Evolutionary conservation across 2,329 filamentous ascomycete genomes (phyloP).

Genomic region (Didymellaceae sp.): DNA sequence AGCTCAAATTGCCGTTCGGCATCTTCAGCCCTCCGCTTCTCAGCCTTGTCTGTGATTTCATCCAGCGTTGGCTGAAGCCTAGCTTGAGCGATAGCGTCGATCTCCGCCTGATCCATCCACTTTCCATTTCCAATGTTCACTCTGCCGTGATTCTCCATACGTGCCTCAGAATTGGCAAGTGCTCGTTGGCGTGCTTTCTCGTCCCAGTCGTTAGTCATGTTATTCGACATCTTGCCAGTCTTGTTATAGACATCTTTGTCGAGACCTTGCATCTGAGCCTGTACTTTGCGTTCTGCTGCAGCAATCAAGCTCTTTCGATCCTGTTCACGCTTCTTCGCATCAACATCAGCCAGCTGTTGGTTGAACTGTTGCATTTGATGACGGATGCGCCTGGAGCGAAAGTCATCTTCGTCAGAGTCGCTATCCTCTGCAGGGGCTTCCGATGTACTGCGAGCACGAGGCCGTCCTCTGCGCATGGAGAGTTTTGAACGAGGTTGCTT

Average conservation of each 20-base stretch:
- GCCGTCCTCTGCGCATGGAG: slow-evolving; percentile 60
- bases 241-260: slow-evolving; percentile 80
- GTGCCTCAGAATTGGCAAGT: slow-evolving; percentile 66
- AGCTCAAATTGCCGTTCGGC: slow-evolving; percentile 68
- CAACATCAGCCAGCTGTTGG: slow-evolving; percentile 69
- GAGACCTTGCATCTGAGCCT: slow-evolving; percentile 76
- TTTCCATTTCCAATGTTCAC: slow-evolving; percentile 80
- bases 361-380: slow-evolving; percentile 81
- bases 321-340: slow-evolving; percentile 73
- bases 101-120: slow-evolving; percentile 77
- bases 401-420: slow-evolving; percentile 62
- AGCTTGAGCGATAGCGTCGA: slow-evolving; percentile 78
- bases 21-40: slow-evolving; percentile 71
- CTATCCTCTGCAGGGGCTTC: slow-evolving; percentile 33
- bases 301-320: slow-evolving; percentile 79
- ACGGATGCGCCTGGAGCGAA: slow-evolving; percentile 74
- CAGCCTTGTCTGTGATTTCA: slow-evolving; percentile 81
- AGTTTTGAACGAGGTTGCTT: slow-evolving; percentile 57
- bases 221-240: slow-evolving; percentile 74
- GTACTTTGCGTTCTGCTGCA: slow-evolving; percentile 85
- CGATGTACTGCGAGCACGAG: slow-evolving; percentile 71
- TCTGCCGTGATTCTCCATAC: slow-evolving; percentile 63
- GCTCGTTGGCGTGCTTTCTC: slow-evolving; percentile 74
- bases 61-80: slow-evolving; percentile 84
- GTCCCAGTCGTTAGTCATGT: slow-evolving; percentile 79